phyloP scores from a whole-genome alignment of 768 basidiomycete species.

The Agrocybe pediades region DNA sequence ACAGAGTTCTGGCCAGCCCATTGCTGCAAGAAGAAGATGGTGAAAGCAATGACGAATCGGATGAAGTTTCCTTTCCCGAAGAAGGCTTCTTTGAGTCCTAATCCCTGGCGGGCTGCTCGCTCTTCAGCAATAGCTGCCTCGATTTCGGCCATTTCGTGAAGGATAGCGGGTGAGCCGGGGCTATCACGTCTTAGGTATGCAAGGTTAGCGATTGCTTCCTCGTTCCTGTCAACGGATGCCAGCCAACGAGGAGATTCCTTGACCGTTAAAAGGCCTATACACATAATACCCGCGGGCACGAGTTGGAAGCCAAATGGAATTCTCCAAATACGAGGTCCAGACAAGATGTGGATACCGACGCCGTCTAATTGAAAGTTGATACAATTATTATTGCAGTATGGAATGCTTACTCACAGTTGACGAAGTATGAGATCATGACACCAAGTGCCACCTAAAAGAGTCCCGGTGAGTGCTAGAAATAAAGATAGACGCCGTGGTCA shows the following conservation, averaged over 20 bases:
- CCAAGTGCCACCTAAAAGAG: conserved; percentile 60
- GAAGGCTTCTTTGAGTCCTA: conserved; percentile 73
- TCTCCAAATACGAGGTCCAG: conserved; percentile 58
- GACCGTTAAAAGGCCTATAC: conserved; percentile 64
- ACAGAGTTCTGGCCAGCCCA: conserved; percentile 87
- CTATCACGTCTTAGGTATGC: conserved; percentile 61
- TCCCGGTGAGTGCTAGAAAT: background rate
- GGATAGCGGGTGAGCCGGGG: conserved; percentile 42
- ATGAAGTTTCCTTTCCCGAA: conserved; percentile 80
- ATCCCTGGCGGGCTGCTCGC: conserved; percentile 58
- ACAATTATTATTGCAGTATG: background rate
- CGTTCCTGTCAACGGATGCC: conserved; percentile 57
- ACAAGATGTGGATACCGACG: conserved; percentile 52
- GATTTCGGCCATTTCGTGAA: conserved; percentile 76
- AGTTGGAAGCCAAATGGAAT: conserved; percentile 78
- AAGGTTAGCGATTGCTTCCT: conserved; percentile 59
- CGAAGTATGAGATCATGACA: conserved; percentile 84
- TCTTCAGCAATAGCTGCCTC: conserved; percentile 80
- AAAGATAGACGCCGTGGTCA: background rate
- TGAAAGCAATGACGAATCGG: conserved; percentile 83
- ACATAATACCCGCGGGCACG: conserved; percentile 73
- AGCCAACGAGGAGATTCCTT: conserved; percentile 83
- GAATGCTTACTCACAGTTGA: conserved; percentile 59
- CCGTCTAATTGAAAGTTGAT: conserved; percentile 43
- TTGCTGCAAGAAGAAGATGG: conserved; percentile 80